Percentiles rank a stretch among this genome's conserved stretches.
These are phyloP conservation scores for Penicillium bovifimosum DNA, from an alignment of 495 filamentous ascomycete genomes.

Conservation along the genomic window DNA sequence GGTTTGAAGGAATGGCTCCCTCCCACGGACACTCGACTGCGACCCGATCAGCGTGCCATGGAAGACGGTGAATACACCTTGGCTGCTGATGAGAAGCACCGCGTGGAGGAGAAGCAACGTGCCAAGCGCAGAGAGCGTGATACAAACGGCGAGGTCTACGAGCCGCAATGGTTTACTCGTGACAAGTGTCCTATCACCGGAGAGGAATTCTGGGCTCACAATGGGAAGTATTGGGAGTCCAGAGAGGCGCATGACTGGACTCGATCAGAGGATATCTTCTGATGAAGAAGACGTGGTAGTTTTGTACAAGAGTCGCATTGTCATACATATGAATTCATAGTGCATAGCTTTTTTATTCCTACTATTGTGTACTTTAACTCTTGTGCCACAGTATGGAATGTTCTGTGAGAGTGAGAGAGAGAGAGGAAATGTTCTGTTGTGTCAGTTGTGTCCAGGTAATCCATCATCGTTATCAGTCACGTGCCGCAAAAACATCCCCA, in stretches of 20 bases:
- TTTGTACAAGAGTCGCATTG: slow-evolving; percentile 16
- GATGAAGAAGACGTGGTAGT: not conserved
- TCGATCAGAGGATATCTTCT: slow-evolving; percentile 61
- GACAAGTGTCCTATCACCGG: slow-evolving; percentile 70
- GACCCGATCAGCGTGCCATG: slow-evolving; percentile 98
- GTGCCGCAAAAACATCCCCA: slow-evolving; percentile 11
- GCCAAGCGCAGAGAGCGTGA: slow-evolving; percentile 70
- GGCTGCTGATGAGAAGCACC: slow-evolving; percentile 88
- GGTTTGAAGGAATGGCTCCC: slow-evolving; percentile 65
- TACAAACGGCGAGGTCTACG: slow-evolving; percentile 69
- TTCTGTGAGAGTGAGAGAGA: too few relatives aligned
- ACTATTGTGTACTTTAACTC: too few relatives aligned
- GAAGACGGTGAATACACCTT: slow-evolving; percentile 94
- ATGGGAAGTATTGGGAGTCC: slow-evolving; percentile 77
- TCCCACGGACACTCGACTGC: slow-evolving; percentile 84
- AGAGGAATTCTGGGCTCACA: slow-evolving; percentile 85
- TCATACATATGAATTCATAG: slow-evolving; percentile 15
- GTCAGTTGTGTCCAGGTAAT: too few relatives aligned
- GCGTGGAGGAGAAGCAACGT: slow-evolving; percentile 90
- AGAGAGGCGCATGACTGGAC: slow-evolving; percentile 49
- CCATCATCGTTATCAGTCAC: slow-evolving; percentile 3
- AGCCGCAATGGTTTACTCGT: slow-evolving; percentile 80
- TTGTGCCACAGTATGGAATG: too few relatives aligned
- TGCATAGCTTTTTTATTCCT: not conserved
- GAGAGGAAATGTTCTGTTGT: too few relatives aligned